Evolutionary conservation across 176 grass and related monocot species (phyloP).

Genomic region (Themeda triandra): DNA sequence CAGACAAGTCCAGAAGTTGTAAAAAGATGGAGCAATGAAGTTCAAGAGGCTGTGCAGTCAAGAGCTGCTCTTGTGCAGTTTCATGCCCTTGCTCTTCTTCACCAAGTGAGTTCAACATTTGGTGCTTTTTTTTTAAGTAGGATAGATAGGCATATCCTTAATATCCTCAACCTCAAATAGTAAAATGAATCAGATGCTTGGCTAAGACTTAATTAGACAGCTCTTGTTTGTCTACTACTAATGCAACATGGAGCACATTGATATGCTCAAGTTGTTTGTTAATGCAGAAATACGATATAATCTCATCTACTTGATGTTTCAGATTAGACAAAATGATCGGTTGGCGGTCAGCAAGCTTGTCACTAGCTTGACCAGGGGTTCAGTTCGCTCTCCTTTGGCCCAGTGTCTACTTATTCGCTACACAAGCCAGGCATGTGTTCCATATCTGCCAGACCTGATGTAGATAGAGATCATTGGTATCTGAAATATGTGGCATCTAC

Average conservation of each 20-base stretch:
- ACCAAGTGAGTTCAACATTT: conserved; percentile 60
- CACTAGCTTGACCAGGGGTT: conserved; percentile 91
- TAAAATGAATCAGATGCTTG: background rate
- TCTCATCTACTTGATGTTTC: conserved; percentile 24
- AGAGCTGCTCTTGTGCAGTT: conserved; percentile 95
- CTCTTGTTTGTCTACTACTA: background rate
- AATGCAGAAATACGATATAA: background rate
- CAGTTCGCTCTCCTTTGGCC: conserved; percentile 89
- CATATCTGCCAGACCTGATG: conserved; percentile 27
- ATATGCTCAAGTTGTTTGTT: background rate
- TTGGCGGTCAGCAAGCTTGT: conserved; percentile 97
- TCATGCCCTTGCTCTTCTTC: conserved; percentile 95
- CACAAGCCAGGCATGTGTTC: conserved; percentile 72
- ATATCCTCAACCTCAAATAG: background rate
- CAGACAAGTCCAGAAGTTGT: conserved; percentile 96
- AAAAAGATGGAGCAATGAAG: conserved; percentile 99
- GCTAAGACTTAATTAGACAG: background rate
- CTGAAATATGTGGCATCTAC: conserved; percentile 20
- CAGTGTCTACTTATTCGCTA: conserved; percentile 97
- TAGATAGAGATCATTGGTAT: background rate
- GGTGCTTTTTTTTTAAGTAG: background rate
- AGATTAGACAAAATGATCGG: conserved; percentile 98
- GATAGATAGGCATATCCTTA: background rate
- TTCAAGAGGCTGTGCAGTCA: conserved; percentile 97
- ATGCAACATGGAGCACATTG: background rate